Evolutionary conservation across 2,329 filamentous ascomycete species (phyloP), one percentile per base, ranked within the genome.

Genomic region (Microdochium nivale): DNA sequence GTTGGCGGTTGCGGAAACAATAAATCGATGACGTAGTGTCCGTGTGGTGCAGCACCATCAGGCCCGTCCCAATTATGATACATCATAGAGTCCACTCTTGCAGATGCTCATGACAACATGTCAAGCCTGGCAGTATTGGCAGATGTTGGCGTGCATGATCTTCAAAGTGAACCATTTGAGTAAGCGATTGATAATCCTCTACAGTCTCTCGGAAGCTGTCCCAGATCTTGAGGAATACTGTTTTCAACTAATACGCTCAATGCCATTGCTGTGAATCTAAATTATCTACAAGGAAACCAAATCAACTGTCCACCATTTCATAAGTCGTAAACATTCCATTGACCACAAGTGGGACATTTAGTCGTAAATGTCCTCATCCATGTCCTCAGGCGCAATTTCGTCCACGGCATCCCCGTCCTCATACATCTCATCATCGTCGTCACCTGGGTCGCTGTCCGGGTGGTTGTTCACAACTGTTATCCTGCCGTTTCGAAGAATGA

Each of bases 401-500:
- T 87, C 85, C 19, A 87, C 71, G 0, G 86, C 87, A 62, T 89
- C 86, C 2, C 86, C 83, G 11, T 89, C 87, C 32, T 78, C 74
- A 54, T 90, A 86, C 49, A 85, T 72, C 83, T 90, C 85, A 48
- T 89, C 86, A 54, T 85, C 83, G 23, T 77, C 78, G 37, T 66
- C 63, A 52, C 78, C 78, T 14, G 73, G 64, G 19, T 82, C 79
- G 58, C 79, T 83, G 44, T 84, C 82, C 0, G 64, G 57, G 67
- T 97, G 94, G 68, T 99, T 97, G 7, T 90, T 77, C 24, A 94
- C 64, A 1, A 99, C 90, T 2, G 82, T 73, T 53, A 97, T 85
- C 67, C 88, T 88, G 47, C 88, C 88, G 56, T 90, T 83, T 27
- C 86, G 79, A 54, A 97, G 77, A 47, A 88, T 83, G 24, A 97